Conservation (phyloP, 176 grass and related monocot species). For the Carex scoparia region DNA sequence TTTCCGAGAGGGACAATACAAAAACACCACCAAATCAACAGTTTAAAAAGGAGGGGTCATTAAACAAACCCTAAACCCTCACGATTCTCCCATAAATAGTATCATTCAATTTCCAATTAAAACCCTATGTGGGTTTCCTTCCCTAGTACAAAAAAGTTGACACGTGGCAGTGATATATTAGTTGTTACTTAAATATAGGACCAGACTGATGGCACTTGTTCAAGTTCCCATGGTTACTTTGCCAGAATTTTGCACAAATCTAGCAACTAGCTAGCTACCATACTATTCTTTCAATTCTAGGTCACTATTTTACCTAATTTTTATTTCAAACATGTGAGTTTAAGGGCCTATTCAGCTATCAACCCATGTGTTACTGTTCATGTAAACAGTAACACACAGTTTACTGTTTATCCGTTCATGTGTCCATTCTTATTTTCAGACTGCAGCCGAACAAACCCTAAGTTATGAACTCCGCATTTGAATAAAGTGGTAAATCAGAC, state of each 20-base stretch:
- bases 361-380: no score
- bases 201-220: neutral
- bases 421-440: no score
- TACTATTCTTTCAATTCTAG: neutral
- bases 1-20: neutral
- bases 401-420: no score
- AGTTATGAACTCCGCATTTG: no score
- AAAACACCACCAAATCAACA: neutral
- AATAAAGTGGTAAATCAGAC: no score
- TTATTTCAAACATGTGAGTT: neutral
- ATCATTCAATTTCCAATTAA: no score
- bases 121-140: no score
- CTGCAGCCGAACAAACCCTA: no score
- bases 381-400: no score
- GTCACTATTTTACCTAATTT: neutral
- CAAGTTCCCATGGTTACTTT: neutral
- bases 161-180: neutral
- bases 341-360: no score
- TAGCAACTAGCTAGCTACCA: neutral
- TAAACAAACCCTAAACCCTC: constrained; percentile 1
- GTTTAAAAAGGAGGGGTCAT: neutral
- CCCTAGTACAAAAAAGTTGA: no score
- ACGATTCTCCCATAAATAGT: no score
- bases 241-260: neutral
- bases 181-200: neutral